Base-by-base conservation (phyloP, 352 stramenopile genomes). In the Globisporangium rhizosaccharum region DNA sequence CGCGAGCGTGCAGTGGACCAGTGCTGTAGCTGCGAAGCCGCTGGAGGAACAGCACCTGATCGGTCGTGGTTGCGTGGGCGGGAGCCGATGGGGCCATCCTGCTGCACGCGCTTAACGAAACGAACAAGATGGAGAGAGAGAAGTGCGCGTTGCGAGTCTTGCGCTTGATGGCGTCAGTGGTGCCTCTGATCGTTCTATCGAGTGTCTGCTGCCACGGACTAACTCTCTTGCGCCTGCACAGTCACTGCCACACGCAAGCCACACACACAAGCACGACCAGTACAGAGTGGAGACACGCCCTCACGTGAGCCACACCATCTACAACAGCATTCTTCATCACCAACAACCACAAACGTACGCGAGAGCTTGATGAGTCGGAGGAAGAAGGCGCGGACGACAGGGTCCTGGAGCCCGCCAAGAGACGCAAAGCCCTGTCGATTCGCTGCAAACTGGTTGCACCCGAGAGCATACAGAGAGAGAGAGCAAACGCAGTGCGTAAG, bases 361-460 rank as follows among this genome's bases (percentile, higher is more conserved):
- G 79, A 86, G 4, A 90, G 65, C 9, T 68, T 75, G 49, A 90
- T 83, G 54, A 90, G 76, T 41, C 82, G 79, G 28, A 79, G 59
- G 41, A 88, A 85, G 62, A 88, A 88, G 26, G 87, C 75, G 15
- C 67, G 65, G 14, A 85, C 62, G n/a, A 66, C 25, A 46, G 76
- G 62, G 9, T 70, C 70, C 47, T 68, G 63, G 28, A 82, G 60
- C 42, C 62, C 63, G 7, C 64, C 53, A 3, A 70, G 63, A 3
- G 60, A 67, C 14, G 67, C 67, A 50, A 88, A 74, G 23, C 71
- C 70, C 17, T 73, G 63, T 12, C 74, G 77, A 50, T 76, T 79
- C 17, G 68, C 71, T 61, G 86, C 85, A 12, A 90, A 75, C 80
- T 89, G 52, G 41, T 15, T 12, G 18, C 15, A 54, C 45, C 10